Evolutionary conservation across 306 rosid genomes (phyloP).

Genomic region (Hippophae gyantsensis): DNA sequence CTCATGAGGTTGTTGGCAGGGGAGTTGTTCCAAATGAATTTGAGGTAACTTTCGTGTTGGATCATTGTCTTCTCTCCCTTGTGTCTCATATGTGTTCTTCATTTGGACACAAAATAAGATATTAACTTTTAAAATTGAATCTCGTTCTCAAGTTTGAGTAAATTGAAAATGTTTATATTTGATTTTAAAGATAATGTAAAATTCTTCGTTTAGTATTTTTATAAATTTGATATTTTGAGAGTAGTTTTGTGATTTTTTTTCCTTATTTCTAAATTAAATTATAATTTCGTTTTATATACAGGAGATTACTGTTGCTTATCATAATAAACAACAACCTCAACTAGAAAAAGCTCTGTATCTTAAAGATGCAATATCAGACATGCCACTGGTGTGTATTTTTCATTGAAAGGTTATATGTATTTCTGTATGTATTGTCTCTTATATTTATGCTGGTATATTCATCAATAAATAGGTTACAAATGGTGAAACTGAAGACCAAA

Average conservation of each 20-base stretch:
- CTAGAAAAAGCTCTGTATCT: constrained; percentile 41
- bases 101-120: no score
- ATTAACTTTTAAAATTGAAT: no score
- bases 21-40: constrained; percentile 60
- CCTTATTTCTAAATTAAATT: not conserved
- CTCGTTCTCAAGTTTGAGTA: no score
- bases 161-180: no score
- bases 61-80: not conserved
- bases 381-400: constrained; percentile 43
- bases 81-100: not conserved
- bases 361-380: constrained; percentile 68
- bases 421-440: no score
- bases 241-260: no score
- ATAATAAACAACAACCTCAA: constrained; percentile 24
- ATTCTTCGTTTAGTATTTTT: no score
- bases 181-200: no score
- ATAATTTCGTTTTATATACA: not conserved
- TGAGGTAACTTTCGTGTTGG: constrained; percentile 35
- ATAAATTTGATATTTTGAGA: no score
- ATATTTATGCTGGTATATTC: not conserved
- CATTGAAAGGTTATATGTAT: no score
- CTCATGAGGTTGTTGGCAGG: constrained; percentile 60
- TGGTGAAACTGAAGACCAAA: constrained; percentile 39
- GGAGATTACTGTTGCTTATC: constrained; percentile 42
- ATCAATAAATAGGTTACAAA: constrained; percentile 38